Conservation (phyloP, 768 basidiomycete species). For the Panaeolus papilionaceus region DNA sequence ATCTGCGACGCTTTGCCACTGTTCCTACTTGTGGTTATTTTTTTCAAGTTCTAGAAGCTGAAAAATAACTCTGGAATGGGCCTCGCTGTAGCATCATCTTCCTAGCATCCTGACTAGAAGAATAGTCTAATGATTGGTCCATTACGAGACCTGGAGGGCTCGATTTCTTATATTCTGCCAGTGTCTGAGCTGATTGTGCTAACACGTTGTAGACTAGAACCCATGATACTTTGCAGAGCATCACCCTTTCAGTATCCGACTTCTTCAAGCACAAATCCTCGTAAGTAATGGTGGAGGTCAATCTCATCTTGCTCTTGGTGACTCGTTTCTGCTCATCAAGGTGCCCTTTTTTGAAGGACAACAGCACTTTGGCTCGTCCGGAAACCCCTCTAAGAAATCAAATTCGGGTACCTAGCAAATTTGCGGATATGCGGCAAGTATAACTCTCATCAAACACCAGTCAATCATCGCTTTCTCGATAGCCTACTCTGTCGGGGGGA, state of each 20-base stretch:
- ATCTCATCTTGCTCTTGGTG: not conserved
- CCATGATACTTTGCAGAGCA: constrained; percentile 7
- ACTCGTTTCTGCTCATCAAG: not conserved
- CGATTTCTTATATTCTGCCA: not conserved
- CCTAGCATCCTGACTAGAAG: constrained; percentile 9
- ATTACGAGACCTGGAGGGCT: not conserved
- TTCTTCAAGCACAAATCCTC: not conserved
- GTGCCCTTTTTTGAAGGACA: not conserved
- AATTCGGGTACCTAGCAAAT: constrained; percentile 12
- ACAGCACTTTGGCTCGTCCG: not conserved
- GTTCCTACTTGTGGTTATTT: not conserved
- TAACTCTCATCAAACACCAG: constrained; percentile 1
- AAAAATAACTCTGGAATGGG: not conserved
- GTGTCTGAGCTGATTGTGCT: not conserved
- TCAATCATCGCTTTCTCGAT: not conserved
- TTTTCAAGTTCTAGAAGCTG: constrained; percentile 10
- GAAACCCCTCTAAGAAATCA: not conserved
- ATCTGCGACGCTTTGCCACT: not conserved
- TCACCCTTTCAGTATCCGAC: not conserved
- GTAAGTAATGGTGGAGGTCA: not conserved
- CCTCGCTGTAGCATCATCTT: not conserved
- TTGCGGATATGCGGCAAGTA: constrained; percentile 28
- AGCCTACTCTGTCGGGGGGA: constrained; percentile 24
- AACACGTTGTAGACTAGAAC: constrained; percentile 29
- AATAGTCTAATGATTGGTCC: constrained; percentile 5